These are phyloP conservation scores for Cercophora samala DNA, from an alignment of 495 filamentous ascomycete species.

Conservation along the genomic window DNA sequence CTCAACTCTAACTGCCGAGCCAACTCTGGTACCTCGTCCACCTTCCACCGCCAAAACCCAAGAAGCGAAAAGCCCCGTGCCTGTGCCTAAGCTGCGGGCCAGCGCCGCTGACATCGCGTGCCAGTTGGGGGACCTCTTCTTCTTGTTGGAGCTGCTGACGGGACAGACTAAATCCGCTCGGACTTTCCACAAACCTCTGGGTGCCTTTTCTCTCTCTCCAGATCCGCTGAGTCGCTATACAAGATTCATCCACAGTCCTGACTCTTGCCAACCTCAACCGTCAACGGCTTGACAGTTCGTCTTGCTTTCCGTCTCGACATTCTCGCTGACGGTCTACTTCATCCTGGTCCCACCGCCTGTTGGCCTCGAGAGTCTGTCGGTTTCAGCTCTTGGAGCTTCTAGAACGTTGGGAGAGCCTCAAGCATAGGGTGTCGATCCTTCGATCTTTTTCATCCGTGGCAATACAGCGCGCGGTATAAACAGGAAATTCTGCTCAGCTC, in stretches of 20 bases:
- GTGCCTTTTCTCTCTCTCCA: neutral
- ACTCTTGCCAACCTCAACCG: slow-evolving; percentile 2
- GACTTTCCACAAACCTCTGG: neutral
- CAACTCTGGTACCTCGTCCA: neutral
- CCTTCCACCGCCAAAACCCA: slow-evolving; percentile 3
- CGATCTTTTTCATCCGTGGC: neutral
- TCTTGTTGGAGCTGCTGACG: neutral
- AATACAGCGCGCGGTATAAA: slow-evolving; percentile 1
- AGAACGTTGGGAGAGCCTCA: neutral
- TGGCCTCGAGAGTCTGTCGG: neutral
- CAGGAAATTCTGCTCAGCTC: slow-evolving; percentile 4
- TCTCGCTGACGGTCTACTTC: neutral
- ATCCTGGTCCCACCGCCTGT: neutral
- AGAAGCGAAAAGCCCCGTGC: neutral
- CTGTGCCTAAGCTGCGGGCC: neutral
- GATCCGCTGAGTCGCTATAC: neutral
- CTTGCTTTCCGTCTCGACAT: neutral
- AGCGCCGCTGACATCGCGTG: neutral
- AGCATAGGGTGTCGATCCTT: neutral
- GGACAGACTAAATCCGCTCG: neutral
- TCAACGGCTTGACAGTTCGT: neutral
- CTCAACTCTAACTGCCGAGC: slow-evolving; percentile 5
- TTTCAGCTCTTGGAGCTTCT: neutral
- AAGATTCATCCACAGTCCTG: neutral
- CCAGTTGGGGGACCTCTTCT: neutral